Base-by-base conservation (phyloP, 1,284 basidiomycete genomes). In the Meripilus lineatus region DNA sequence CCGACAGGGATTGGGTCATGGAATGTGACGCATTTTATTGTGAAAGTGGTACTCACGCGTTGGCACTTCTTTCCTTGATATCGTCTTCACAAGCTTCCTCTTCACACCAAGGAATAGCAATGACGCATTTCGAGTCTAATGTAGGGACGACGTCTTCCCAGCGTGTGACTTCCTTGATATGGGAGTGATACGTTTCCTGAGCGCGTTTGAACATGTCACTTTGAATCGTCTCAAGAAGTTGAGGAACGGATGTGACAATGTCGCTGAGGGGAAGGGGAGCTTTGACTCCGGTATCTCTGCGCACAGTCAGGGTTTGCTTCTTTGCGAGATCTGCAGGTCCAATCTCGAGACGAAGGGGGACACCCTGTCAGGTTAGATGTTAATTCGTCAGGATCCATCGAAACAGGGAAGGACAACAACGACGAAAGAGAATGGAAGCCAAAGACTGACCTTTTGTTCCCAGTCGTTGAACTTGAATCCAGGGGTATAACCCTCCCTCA, bases 401-500 rank as follows among this genome's bases (percentile, higher is more conserved):
- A n/a, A n/a, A n/a, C n/a, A n/a, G n/a, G n/a, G n/a, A n/a, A n/a
- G n/a, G n/a, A n/a, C n/a, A n/a, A n/a, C n/a, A n/a, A n/a, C n/a
- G 7, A 14, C 14, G 37, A 40, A 10, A 15, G 15, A 30, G 21
- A 45, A 32, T 35, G 7, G 18, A 38, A 33, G 14, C 42, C 14
- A 50, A 40, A 50, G 51, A 50, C 50, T 37, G 30, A 85, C 89
- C 78, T 93, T 92, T 69, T 96, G 86, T 72, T 99, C 96, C 93
- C 95, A 98, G 63, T 98, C 92, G 65, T 97, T 97, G 73, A 97
- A 99, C 72, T 99, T 99, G 75, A 87, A 99, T 35, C 95, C 95
- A 13, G 95, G 95, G 38, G 93, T 98, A 70, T 99, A 96, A 21
- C 89, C 92, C 15, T 98, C 95, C 44, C 95, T 74, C 53, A 94